phyloP scores from a whole-genome alignment of 306 rosid species.

The Inga leiocalycina region DNA sequence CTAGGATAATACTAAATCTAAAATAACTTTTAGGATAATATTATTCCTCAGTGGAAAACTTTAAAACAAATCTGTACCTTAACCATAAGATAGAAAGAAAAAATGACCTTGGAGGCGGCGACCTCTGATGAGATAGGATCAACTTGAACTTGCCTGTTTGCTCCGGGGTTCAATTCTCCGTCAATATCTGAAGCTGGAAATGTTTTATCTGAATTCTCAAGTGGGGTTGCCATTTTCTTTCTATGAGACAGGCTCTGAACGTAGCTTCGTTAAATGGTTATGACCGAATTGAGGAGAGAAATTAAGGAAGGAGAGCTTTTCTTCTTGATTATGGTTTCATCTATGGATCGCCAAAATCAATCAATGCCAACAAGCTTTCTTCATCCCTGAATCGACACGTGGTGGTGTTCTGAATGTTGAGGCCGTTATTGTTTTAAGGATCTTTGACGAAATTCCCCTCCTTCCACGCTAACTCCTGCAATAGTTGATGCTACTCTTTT shows the following conservation, averaged over 20 bases:
- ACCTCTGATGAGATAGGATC: slow-evolving; percentile 53
- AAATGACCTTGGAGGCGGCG: slow-evolving; percentile 46
- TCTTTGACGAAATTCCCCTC: neutral
- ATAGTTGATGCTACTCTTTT: slow-evolving; percentile 29
- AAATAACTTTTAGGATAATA: too few relatives aligned
- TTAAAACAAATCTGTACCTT: too few relatives aligned
- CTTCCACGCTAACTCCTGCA: slow-evolving; percentile 35
- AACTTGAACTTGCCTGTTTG: slow-evolving; percentile 36
- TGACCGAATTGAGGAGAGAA: slow-evolving; percentile 10
- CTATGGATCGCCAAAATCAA: neutral
- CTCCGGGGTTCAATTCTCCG: slow-evolving; percentile 45
- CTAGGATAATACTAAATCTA: too few relatives aligned
- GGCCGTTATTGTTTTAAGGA: slow-evolving; percentile 35
- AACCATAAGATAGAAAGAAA: neutral
- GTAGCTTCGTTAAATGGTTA: slow-evolving; percentile 4
- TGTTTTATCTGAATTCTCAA: slow-evolving; percentile 35
- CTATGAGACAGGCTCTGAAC: neutral
- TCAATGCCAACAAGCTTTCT: slow-evolving; percentile 5
- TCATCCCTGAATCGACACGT: slow-evolving; percentile 31
- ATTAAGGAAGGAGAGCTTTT: neutral
- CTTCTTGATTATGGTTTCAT: slow-evolving; percentile 20
- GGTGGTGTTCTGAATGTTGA: slow-evolving; percentile 13
- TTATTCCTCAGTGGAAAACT: too few relatives aligned
- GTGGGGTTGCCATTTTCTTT: slow-evolving; percentile 50
- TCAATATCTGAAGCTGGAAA: slow-evolving; percentile 51